Conservation (phyloP, 2,329 filamentous ascomycete species). For the Elsinoe perseae region DNA sequence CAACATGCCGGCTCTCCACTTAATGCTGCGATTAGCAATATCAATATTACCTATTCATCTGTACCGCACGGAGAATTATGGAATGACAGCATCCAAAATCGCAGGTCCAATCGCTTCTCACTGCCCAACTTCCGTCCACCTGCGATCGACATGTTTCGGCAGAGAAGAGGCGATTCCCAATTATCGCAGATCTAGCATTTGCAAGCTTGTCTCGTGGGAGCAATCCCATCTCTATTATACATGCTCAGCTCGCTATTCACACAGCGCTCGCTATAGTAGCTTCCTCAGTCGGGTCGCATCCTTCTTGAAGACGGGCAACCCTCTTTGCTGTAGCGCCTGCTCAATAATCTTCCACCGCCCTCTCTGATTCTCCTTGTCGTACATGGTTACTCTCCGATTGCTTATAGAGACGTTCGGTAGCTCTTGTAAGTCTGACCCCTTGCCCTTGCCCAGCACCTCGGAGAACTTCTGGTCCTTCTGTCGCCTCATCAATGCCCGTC, state of each 20-base stretch:
- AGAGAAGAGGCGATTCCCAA: too few species aligned
- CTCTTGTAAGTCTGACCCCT: constrained; percentile 43
- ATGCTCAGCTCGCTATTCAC: too few species aligned
- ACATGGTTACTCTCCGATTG: constrained; percentile 56
- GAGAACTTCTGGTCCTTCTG: constrained; percentile 50
- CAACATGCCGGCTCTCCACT: background rate
- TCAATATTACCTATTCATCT: too few species aligned
- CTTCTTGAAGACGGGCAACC: constrained; percentile 44
- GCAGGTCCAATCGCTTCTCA: too few species aligned
- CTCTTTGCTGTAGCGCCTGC: constrained; percentile 56
- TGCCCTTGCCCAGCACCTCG: constrained; percentile 45
- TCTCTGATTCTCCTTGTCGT: constrained; percentile 62
- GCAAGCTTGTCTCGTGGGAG: too few species aligned
- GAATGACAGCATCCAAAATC: too few species aligned
- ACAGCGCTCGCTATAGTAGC: constrained; percentile 10
- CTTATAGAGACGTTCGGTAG: constrained; percentile 63
- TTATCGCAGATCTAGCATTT: too few species aligned
- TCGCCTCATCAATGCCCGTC: constrained; percentile 29
- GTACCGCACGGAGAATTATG: too few species aligned
- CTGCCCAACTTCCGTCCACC: too few species aligned
- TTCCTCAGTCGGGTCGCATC: background rate
- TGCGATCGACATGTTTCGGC: too few species aligned
- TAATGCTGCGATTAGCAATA: too few species aligned
- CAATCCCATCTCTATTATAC: too few species aligned
- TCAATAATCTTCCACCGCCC: constrained; percentile 77